Conservation (phyloP, 768 basidiomycete species). For the Mycena metata region DNA sequence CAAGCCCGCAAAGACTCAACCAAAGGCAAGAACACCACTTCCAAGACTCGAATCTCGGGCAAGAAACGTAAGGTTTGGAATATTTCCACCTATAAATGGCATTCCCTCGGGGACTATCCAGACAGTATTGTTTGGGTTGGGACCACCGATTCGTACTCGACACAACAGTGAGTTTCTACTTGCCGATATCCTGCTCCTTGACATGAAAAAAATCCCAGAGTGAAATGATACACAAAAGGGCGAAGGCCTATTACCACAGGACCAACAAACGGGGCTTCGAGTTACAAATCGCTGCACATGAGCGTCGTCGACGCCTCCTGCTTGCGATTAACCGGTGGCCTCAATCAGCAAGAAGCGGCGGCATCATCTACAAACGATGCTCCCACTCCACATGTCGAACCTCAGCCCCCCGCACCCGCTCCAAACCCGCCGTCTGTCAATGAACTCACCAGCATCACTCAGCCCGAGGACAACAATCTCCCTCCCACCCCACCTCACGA, state of each 20-base stretch:
- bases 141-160: slow-evolving; percentile 45
- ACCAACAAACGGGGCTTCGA: slow-evolving; percentile 45
- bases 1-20: not conserved
- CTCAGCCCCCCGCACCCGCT: no score
- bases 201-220: slow-evolving; percentile 42
- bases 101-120: slow-evolving; percentile 41
- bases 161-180: slow-evolving; percentile 41
- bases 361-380: no score
- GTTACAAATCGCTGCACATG: slow-evolving; percentile 38
- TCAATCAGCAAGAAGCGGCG: no score
- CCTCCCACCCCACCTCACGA: slow-evolving; percentile 31
- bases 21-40: not conserved
- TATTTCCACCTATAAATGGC: slow-evolving; percentile 41
- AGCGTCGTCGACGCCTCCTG: slow-evolving; percentile 15
- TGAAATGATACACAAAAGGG: slow-evolving; percentile 46
- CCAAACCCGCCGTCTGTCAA: no score
- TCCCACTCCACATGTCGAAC: no score
- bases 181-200: not conserved
- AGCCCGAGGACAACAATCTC: not conserved
- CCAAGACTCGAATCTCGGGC: not conserved
- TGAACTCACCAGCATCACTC: no score
- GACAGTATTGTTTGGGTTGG: slow-evolving; percentile 29
- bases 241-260: slow-evolving; percentile 46
- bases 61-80: slow-evolving; percentile 28
- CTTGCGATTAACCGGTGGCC: not conserved